phyloP scores from a whole-genome alignment of 139 green algal genomes.

The Chlorella sp. region DNA sequence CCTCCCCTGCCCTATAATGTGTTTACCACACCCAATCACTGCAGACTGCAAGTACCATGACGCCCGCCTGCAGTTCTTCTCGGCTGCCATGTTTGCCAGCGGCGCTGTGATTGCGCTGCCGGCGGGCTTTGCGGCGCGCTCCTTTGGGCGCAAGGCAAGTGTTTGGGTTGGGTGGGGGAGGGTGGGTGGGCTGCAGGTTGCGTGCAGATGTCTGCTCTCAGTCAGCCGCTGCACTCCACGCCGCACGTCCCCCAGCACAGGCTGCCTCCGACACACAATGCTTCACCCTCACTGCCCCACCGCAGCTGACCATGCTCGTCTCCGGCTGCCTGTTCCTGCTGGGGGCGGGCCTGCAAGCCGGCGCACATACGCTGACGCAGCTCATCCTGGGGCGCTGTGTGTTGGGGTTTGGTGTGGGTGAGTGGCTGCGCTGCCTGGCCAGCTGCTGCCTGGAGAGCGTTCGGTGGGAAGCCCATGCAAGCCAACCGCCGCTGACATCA shows the following conservation, averaged over 20 bases:
- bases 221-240: no score
- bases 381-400: constrained; percentile 72
- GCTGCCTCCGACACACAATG: no score
- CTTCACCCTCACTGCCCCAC: background rate
- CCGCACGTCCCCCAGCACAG: no score
- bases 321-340: constrained; percentile 58
- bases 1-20: background rate
- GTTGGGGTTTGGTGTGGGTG: constrained; percentile 78
- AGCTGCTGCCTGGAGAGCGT: no score
- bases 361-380: constrained; percentile 57
- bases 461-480: no score
- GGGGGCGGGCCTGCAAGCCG: constrained; percentile 53
- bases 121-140: constrained; percentile 20
- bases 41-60: constrained; percentile 56
- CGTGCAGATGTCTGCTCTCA: no score
- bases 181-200: no score
- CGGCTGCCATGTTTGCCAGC: constrained; percentile 67
- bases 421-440: constrained; percentile 24
- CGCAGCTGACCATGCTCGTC: constrained; percentile 54
- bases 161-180: no score
- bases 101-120: constrained; percentile 33
- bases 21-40: background rate
- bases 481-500: constrained; percentile 1
- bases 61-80: constrained; percentile 73
- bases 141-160: constrained; percentile 55